Evolutionary conservation across 2,329 filamentous ascomycete genomes (phyloP), one percentile per base, ranked within the genome.

Genomic region (Nigrospora oryzae): DNA sequence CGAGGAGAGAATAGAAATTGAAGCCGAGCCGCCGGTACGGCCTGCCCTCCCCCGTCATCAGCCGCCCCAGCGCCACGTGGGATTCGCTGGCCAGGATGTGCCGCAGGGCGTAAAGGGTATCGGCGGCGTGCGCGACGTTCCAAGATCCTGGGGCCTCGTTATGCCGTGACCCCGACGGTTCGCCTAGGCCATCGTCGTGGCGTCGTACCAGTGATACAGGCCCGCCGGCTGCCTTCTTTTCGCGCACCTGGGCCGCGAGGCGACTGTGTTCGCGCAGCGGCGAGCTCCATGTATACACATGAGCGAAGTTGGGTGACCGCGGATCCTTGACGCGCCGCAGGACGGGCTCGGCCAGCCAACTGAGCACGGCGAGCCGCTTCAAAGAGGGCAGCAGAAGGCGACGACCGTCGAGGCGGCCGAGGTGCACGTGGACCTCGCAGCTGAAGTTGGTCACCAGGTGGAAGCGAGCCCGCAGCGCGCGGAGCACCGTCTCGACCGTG

Each of bases 1-100:
- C 50, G 2, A 60, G 63, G 38, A 67, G 64, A 1, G 63, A 59
- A 46, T 63, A 64, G 39, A 68, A 68, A 51, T 68, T 68, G 56
- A 67, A 66, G 2, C 66, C 65, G 3, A 68, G 59, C 5, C 65
- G 60, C 0, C 63, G 58, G 49, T 63, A 59, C 43, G 56, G 56
- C 32, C 52, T 55, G 31, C 54, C 53, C 1, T 54, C 46, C 1
- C 65, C 65, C 1, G 64, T 65, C 12, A 69, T 55, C 23, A 68
- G 51, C 39, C 49, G 51, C 8, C 64, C 65, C 5, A 68, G 57
- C 37, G 64, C 54, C 3, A 48, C 36, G 32, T 60, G 51, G 1
- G 59, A 58, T 1, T 40, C 36, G 0, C 54, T 50, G 5, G 49
- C 48, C 54, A 59, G 61, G 28, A 68, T 66, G 34, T 53, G 53